phyloP scores from a whole-genome alignment of 768 basidiomycete genomes.

The Boletus rubescentipes region DNA sequence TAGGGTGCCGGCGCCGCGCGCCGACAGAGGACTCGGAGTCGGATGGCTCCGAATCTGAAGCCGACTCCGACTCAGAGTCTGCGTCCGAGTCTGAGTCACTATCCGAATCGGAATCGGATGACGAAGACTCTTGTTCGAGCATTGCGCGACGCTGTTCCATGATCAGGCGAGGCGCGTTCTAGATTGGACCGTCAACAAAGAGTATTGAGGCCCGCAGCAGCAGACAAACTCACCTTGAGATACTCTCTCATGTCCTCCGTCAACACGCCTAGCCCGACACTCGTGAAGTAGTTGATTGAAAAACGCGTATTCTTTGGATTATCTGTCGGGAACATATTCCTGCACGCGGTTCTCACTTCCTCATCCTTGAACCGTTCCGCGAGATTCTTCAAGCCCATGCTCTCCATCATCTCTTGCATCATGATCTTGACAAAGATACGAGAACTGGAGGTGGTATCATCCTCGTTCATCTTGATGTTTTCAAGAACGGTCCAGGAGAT shows the following conservation, averaged over 20 bases:
- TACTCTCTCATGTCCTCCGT: conserved; percentile 98
- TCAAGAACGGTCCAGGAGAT: conserved; percentile 87
- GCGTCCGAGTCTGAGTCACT: conserved; percentile 30
- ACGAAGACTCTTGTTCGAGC: conserved; percentile 64
- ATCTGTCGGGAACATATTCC: conserved; percentile 92
- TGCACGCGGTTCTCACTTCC: conserved; percentile 69
- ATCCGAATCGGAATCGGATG: conserved; percentile 40
- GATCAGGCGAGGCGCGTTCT: conserved; percentile 91
- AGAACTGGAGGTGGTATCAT: conserved; percentile 92
- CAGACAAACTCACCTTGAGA: conserved; percentile 63
- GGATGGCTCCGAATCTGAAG: conserved; percentile 39
- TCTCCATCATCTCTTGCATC: conserved; percentile 93
- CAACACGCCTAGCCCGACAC: conserved; percentile 83
- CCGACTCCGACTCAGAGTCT: conserved; percentile 40
- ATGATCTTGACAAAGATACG: conserved; percentile 98
- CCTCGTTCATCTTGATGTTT: conserved; percentile 91
- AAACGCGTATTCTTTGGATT: conserved; percentile 96
- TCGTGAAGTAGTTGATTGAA: conserved; percentile 97
- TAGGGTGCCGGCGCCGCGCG: conserved; percentile 27
- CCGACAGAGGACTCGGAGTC: conserved; percentile 39
- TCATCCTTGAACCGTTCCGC: conserved; percentile 89
- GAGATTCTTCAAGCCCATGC: conserved; percentile 85
- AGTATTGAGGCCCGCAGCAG: background rate
- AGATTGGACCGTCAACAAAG: conserved; percentile 6
- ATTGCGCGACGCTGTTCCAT: conserved; percentile 92